Evolutionary conservation across 306 rosid species (phyloP), one percentile per base, ranked within the genome.

Genomic region (Castanopsis chinensis): DNA sequence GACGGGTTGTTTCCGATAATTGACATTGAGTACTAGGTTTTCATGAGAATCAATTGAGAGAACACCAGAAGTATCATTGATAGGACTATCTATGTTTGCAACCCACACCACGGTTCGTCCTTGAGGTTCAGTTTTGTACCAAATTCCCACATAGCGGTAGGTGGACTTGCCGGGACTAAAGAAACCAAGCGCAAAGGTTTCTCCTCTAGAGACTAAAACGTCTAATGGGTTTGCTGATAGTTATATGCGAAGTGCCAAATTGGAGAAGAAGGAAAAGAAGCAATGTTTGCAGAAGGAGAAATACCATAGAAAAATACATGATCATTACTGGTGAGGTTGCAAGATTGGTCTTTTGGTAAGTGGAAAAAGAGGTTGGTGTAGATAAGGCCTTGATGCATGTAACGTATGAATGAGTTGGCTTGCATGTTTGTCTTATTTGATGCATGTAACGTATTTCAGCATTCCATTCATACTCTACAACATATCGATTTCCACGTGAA

Each of bases 171-270:
- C 57, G 14, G 83, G 86, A 57, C 81, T 87, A 76, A 93, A 93
- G 85, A 91, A 93, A 23, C 98, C 97, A 45, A 93, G 88, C 7
- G 80, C 93, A 45, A 90, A 93, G 13, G 74, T 88, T 21, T 80
- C 82, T 6, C 43, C 76, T 2, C 27, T 32, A 30, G 94, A 92
- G 75, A 86, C 72, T 76, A 90, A 71, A 55, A 85, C 81, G 27
- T 81, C 30, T 79, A 8, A 91, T 15, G 19, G 90, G 30, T 2
- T 86, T 78, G 61, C 64, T 32, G 6, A 60, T 33, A 17, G 84
- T 74, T 77, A 88, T 85, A 75, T 37, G 27, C 1, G 53, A 18
- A 19, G 75, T 8, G 55, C 57, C 37, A 15, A 55, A 14, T 23
- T 45, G 17, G 45, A 41, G 10, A 15, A 71, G 53, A 28, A 3